A percentile compares a stretch with the other conserved stretches of the same genome.
phyloP scores from a whole-genome alignment of 805 yeast genomes.

The Metschnikowia henanensis region DNA sequence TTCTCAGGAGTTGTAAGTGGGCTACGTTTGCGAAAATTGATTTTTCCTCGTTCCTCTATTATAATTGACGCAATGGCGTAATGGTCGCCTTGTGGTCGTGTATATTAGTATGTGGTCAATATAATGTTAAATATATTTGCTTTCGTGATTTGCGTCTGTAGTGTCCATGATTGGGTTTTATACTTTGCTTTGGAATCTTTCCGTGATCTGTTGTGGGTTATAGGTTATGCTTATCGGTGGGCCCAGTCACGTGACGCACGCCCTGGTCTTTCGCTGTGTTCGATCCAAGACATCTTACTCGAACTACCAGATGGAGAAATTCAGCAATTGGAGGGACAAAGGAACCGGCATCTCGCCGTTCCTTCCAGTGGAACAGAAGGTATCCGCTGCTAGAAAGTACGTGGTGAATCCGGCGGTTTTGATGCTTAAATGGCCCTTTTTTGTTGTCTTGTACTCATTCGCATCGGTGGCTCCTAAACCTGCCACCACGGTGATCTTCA shows the following conservation, averaged over 20 bases:
- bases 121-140: slow-evolving; percentile 20
- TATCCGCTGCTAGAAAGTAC: slow-evolving; percentile 9
- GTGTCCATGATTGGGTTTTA: no score
- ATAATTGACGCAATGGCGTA: slow-evolving; percentile 21
- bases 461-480: slow-evolving; percentile 23
- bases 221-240: neutral
- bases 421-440: slow-evolving; percentile 33
- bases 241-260: slow-evolving; percentile 4
- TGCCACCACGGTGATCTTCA: slow-evolving; percentile 18
- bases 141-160: neutral
- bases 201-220: no score
- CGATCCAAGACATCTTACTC: neutral
- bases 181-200: no score
- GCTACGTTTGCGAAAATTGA: slow-evolving; percentile 19
- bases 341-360: slow-evolving; percentile 96
- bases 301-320: slow-evolving; percentile 30
- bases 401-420: slow-evolving; percentile 14
- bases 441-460: slow-evolving; percentile 15
- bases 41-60: slow-evolving; percentile 22
- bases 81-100: slow-evolving; percentile 21
- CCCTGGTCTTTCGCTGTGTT: neutral
- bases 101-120: slow-evolving; percentile 26
- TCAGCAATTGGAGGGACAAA: slow-evolving; percentile 80
- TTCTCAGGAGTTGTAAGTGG: no score
- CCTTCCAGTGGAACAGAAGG: slow-evolving; percentile 50